Evolutionary conservation across 2,329 filamentous ascomycete species (phyloP).

Genomic region (Epichloe sp.): DNA sequence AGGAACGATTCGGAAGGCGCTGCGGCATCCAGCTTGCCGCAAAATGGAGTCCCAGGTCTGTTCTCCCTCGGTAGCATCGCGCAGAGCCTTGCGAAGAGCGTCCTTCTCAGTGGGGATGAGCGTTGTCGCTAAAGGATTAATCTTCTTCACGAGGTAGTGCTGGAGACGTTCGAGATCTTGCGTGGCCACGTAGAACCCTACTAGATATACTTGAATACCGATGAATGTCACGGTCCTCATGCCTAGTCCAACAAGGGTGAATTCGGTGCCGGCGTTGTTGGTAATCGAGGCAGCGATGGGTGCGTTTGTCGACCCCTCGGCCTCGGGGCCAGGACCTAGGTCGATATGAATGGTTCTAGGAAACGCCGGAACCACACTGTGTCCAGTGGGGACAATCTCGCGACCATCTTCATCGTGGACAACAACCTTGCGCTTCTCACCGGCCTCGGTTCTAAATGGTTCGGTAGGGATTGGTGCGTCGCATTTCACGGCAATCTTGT

Average conservation of each 20-base stretch:
- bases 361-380: slow-evolving; percentile 66
- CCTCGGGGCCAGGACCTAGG: slow-evolving; percentile 14
- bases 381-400: slow-evolving; percentile 70
- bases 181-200: slow-evolving; percentile 82
- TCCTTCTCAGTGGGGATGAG: slow-evolving; percentile 74
- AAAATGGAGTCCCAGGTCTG: slow-evolving; percentile 64
- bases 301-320: slow-evolving; percentile 7
- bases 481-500: slow-evolving; percentile 29
- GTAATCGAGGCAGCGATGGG: slow-evolving; percentile 25
- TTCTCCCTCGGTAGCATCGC: slow-evolving; percentile 57
- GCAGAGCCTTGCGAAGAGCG: slow-evolving; percentile 51
- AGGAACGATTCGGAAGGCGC: slow-evolving; percentile 70
- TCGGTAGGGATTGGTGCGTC: slow-evolving; percentile 27
- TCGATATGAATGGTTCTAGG: slow-evolving; percentile 58
- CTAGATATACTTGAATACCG: slow-evolving; percentile 83
- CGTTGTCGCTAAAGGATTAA: slow-evolving; percentile 68
- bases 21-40: slow-evolving; percentile 53
- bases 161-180: slow-evolving; percentile 74
- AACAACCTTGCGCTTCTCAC: slow-evolving; percentile 42
- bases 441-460: slow-evolving; percentile 34
- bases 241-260: slow-evolving; percentile 78
- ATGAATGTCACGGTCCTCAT: slow-evolving; percentile 84
- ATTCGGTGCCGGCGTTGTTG: slow-evolving; percentile 46
- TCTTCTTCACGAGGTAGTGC: slow-evolving; percentile 57
- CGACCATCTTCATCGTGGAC: slow-evolving; percentile 54